Percentiles rank a stretch among this genome's conserved stretches.
Conservation (phyloP, 169 alveolate genomes). For the Plasmodium billcollinsi region DNA sequence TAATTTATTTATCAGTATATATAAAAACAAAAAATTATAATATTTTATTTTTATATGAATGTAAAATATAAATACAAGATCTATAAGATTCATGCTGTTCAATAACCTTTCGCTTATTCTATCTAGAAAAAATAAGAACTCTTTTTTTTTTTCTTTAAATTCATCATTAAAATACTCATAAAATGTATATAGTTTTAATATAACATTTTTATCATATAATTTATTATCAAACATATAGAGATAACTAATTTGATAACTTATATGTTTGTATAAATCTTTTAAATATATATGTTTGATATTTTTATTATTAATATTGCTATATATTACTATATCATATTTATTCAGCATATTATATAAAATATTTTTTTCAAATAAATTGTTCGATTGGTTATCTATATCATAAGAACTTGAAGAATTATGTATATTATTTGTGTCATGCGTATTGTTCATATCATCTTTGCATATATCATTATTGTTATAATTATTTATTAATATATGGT, state of each 20-base stretch:
- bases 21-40: conserved; percentile 55
- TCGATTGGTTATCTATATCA: neutral
- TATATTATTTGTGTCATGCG: too few relatives aligned
- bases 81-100: conserved; percentile 43
- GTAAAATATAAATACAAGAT: conserved; percentile 37
- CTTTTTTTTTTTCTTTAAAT: conserved; percentile 14
- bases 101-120: conserved; percentile 30
- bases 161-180: conserved; percentile 17
- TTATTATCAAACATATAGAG: conserved; percentile 53
- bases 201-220: conserved; percentile 8
- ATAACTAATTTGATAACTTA: conserved; percentile 30
- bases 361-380: neutral
- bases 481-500: too few relatives aligned
- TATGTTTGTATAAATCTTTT: conserved; percentile 21
- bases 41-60: conserved; percentile 52
- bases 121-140: conserved; percentile 65
- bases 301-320: conserved; percentile 53
- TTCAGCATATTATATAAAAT: neutral
- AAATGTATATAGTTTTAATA: conserved; percentile 30
- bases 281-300: conserved; percentile 53
- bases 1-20: conserved; percentile 22
- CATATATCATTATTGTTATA: too few relatives aligned
- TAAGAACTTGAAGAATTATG: neutral
- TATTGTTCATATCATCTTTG: too few relatives aligned
- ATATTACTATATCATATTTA: conserved; percentile 35